Evolutionary conservation across 2,329 filamentous ascomycete species (phyloP), one percentile per base, ranked within the genome.

Genomic region (Phialophora chinensis): DNA sequence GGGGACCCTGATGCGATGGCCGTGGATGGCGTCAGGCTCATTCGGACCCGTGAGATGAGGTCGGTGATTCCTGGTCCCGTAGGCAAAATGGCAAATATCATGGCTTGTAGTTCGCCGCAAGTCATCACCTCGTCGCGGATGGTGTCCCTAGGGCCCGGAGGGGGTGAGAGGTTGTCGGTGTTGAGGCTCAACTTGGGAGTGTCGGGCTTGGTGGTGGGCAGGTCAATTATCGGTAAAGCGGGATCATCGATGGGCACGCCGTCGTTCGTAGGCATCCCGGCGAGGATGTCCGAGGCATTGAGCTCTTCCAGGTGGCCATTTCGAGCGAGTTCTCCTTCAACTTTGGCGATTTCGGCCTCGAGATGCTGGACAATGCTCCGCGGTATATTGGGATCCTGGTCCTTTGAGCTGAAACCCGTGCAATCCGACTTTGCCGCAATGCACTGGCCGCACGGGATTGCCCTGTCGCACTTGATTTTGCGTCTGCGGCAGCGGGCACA

Each of bases 351-450:
- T 68, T 77, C 75, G 14, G 74, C 69, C 63, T 77, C 75, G 2
- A 77, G 71, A 68, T 75, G 72, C 66, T 76, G 75, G 23, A 77
- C 75, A 12, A 77, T 75, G 66, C 75, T 77, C 55, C 75, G 73
- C 4, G 75, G 75, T 8, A 77, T 71, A 33, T 65, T 71, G 44
- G 71, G 67, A 52, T 73, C 72, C 56, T 73, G 67, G 20, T 73
- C 70, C 54, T 73, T 70, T 20, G 73, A 73, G 55, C 72, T 74
- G 58, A 73, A 75, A 29, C 75, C 75, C 0, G 74, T 75, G 61
- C 75, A 77, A 10, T 67, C 69, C 11, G 70, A 68, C 57, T 73
- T 73, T 20, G 73, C 72, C 60, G 66, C 66, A 4, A 73, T 62
- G 62, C 75, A 77, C 62, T 75, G 75, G 25, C 72, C 72, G 57